Conservation (phyloP, 495 filamentous ascomycete genomes). For the Podospora pseudocomata region DNA sequence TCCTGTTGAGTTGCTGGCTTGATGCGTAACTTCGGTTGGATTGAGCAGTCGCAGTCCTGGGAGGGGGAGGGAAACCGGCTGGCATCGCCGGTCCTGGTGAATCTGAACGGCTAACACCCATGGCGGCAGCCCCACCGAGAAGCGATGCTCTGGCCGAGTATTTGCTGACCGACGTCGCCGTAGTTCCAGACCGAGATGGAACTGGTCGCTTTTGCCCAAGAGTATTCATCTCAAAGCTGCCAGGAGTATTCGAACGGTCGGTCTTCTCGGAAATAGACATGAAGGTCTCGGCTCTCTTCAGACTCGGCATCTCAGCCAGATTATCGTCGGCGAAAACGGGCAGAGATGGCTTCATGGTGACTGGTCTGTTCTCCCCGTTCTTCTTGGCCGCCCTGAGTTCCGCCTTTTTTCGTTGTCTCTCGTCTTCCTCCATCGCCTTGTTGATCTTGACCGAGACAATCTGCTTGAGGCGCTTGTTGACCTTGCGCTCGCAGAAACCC, state of each 20-base stretch:
- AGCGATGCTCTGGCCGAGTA: conserved; percentile 56
- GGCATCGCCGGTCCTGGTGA: conserved; percentile 45
- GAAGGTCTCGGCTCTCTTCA: conserved; percentile 65
- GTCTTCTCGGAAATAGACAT: conserved; percentile 61
- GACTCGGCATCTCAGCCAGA: conserved; percentile 53
- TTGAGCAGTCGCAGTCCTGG: conserved; percentile 31
- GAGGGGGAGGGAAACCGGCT: background rate
- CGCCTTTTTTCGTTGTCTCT: conserved; percentile 52
- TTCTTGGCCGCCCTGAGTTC: conserved; percentile 56
- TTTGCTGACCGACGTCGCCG: conserved; percentile 39
- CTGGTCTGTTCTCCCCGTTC: conserved; percentile 48
- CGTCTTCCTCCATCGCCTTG: conserved; percentile 77
- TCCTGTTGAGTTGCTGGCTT: conserved; percentile 18
- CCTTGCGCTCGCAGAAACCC: conserved; percentile 83
- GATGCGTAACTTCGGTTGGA: conserved; percentile 46
- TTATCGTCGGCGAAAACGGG: conserved; percentile 53
- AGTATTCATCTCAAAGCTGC: conserved; percentile 46
- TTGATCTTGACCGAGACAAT: conserved; percentile 81
- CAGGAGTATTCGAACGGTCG: conserved; percentile 52
- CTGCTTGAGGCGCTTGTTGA: conserved; percentile 72
- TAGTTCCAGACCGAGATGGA: conserved; percentile 37
- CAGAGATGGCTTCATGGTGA: conserved; percentile 58
- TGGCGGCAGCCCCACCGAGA: conserved; percentile 53
- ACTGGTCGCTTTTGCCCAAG: conserved; percentile 46
- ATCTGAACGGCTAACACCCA: conserved; percentile 53